Evolutionary conservation across 768 basidiomycete genomes (phyloP), one percentile per base, ranked within the genome.

Genomic region (Boletellus sp.): DNA sequence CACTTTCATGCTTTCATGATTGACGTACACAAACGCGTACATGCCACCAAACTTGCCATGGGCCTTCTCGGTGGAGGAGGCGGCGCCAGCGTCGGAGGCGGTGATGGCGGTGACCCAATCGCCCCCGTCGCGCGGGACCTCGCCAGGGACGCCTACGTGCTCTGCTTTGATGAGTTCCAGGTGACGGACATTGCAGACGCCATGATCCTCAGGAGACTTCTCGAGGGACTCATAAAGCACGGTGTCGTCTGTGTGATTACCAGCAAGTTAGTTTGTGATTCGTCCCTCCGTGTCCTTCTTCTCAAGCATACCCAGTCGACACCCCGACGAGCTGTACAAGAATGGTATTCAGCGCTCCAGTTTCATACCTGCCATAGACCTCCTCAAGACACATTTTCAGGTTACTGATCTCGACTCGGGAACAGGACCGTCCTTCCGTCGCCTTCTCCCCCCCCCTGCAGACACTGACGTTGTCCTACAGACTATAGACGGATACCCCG

Each of bases 1-100:
- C 96, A 99, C 68, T 99, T 99, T 66, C 94, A 98, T 64, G 91
- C 93, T 1, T 98, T 99, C 76, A 98, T 99, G 96, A 84, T 97
- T 54, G 96, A 99, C 64, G 94, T 97, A 19, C 91, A 97, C 67
- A 96, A 95, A 63, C 85, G 93, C 16, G 67, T 94, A 4, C 94
- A 97, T 57, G 82, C 83, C 2, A 79, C 87, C 34, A 94, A 93
- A 72, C 72, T 79, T 37, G 77, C 79, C 48, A 79, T 84, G 72
- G 87, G 88, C 2, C 71, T 74, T 54, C 65, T 77, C 15, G 80
- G 83, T 19, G 60, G 60, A 0, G 64, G 62, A 20, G 60, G 63
- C 3, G 60, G 62, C 43, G 42, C 52, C 23, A 64, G 61, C 34
- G 63, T 63, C 11, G 62, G 61, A 6, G 59, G 61, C 7, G 62